Base-by-base conservation (phyloP, 106 monocot genomes). In the Allium sativum region DNA sequence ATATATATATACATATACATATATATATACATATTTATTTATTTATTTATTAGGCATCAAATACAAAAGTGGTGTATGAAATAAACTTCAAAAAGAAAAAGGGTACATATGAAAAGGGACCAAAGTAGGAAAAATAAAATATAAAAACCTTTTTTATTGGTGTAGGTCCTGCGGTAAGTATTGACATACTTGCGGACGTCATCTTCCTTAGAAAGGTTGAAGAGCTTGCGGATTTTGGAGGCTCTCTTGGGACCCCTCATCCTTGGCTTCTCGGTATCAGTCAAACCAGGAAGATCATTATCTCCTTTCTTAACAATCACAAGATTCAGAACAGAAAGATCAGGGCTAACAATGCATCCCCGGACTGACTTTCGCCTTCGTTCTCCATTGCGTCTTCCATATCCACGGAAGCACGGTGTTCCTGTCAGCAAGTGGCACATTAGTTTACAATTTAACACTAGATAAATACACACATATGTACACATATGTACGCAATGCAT, bases 181-280 rank as follows among this genome's bases (percentile, higher is more conserved):
- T 72, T 72, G 64, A 72, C 72, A 40, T 72, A 72, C 64, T 72
- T 72, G 56, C 72, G 63, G 41, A 72, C 72, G 57, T 72, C 72
- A 48, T 72, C 64, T 42, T 72, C 72, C 62, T 72, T 72, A 51
- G 72, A 72, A 8, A 72, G 72, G 56, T 72, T 72, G 64, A 72
- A 72, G n/a, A 72, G 64, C 56, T 72, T 72, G 18, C 72, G 63
- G 55, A 72, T 72, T 57, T 72, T 72, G 21, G 72, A 72, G 21
- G 72, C 72, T 64, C 72, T 72, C 57, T 72, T 72, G 9, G 72
- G 72, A 42, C 72, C 72, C 45, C 72, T 72, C 72, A 72, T 72
- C 42, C 72, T 72, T 16, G 72, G 72, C 55, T 72, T 72, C 56
- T 72, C 72, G 11, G 65, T 47, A 45, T 72, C 72, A 43, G 72